Conservation (phyloP, 345 rosid species). For the Lenwebbia sp. region DNA sequence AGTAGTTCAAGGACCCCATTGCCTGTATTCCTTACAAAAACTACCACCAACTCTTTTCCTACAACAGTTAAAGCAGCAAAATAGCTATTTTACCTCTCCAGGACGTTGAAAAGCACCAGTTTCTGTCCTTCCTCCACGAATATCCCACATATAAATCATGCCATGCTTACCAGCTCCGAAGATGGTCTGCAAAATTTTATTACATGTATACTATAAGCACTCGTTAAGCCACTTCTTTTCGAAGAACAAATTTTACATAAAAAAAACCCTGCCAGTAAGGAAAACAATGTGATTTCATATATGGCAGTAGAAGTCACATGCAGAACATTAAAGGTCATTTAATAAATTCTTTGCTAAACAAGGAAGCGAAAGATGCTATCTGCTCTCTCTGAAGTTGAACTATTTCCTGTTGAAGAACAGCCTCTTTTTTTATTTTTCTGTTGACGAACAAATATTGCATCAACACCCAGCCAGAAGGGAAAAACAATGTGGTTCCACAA, state of each 20-base stretch:
- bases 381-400: background rate
- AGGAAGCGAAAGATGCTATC: background rate
- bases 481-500: background rate
- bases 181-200: constrained; percentile 29
- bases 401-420: background rate
- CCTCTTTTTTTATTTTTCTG: background rate
- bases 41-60: background rate
- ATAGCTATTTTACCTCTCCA: constrained; percentile 35
- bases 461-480: background rate
- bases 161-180: constrained; percentile 77
- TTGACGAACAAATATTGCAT: background rate
- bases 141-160: constrained; percentile 71
- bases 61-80: background rate
- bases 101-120: constrained; percentile 54
- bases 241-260: background rate
- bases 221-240: background rate
- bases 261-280: background rate
- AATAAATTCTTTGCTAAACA: background rate
- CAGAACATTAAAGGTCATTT: background rate
- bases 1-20: background rate
- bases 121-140: constrained; percentile 68
- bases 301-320: background rate
- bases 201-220: background rate
- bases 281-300: background rate
- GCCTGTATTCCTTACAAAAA: background rate